Percentiles rank a stretch among this genome's conserved stretches.
Evolutionary conservation across 2,329 filamentous ascomycete genomes (phyloP).

Genomic region (Hyphodiscus sp.): DNA sequence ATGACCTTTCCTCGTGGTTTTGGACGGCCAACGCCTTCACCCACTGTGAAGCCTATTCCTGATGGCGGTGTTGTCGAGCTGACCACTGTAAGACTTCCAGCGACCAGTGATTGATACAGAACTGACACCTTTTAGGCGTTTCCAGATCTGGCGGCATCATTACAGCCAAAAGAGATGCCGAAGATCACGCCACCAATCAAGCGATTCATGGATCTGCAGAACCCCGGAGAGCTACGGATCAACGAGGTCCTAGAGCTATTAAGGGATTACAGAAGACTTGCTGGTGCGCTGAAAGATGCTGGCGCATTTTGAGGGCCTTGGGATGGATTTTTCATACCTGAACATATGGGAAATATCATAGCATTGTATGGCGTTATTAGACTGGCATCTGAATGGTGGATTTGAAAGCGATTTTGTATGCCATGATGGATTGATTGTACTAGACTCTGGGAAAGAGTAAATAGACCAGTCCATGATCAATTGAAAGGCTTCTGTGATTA

Average conservation of each 20-base stretch:
- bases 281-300: conserved; percentile 55
- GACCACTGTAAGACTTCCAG: conserved; percentile 42
- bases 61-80: conserved; percentile 48
- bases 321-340: no score
- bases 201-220: conserved; percentile 66
- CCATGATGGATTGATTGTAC: no score
- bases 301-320: conserved; percentile 42
- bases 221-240: conserved; percentile 62
- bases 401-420: no score
- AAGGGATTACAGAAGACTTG: conserved; percentile 68
- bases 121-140: conserved; percentile 42
- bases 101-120: not conserved
- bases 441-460: no score
- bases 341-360: no score
- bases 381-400: no score
- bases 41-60: conserved; percentile 34
- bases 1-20: conserved; percentile 73
- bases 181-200: conserved; percentile 62
- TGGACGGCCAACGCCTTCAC: conserved; percentile 46
- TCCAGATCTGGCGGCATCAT: conserved; percentile 48
- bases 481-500: no score
- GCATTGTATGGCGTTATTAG: no score
- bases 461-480: no score
- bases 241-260: conserved; percentile 68
- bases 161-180: conserved; percentile 48